Conservation (phyloP, 495 filamentous ascomycete species). For the Talaromyces wortmannii region DNA sequence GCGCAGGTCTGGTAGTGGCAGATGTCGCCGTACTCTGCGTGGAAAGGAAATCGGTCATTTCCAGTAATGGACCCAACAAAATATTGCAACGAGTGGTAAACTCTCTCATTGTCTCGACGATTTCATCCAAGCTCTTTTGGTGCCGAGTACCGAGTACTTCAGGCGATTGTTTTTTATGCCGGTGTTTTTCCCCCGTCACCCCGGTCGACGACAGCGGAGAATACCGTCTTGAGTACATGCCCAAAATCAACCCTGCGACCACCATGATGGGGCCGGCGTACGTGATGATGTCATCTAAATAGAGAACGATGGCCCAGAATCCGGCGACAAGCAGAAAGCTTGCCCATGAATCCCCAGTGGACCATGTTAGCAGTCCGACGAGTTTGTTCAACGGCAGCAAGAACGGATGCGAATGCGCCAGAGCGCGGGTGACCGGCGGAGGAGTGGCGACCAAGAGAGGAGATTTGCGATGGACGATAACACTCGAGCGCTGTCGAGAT, state of each 20-base stretch:
- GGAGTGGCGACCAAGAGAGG: slow-evolving; percentile 90
- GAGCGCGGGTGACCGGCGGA: slow-evolving; percentile 82
- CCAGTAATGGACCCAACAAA: slow-evolving; percentile 78
- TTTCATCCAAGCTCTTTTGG: slow-evolving; percentile 87
- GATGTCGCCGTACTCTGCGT: slow-evolving; percentile 87
- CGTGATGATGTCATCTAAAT: slow-evolving; percentile 74
- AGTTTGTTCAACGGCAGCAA: slow-evolving; percentile 78
- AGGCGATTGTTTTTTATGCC: slow-evolving; percentile 41
- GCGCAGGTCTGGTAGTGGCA: slow-evolving; percentile 84
- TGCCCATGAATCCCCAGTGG: slow-evolving; percentile 88
- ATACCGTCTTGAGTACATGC: slow-evolving; percentile 89
- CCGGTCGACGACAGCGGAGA: slow-evolving; percentile 81
- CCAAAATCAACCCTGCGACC: slow-evolving; percentile 71
- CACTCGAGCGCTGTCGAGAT: slow-evolving; percentile 74
- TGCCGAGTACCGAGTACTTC: slow-evolving; percentile 62
- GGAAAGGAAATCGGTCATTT: slow-evolving; percentile 87
- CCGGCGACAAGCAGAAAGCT: slow-evolving; percentile 79
- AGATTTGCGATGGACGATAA: slow-evolving; percentile 94
- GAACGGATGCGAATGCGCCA: slow-evolving; percentile 93
- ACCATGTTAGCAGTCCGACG: slow-evolving; percentile 85
- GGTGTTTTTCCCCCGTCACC: slow-evolving; percentile 57
- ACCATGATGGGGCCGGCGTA: slow-evolving; percentile 77
- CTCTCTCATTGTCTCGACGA: slow-evolving; percentile 81
- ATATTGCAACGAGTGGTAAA: slow-evolving; percentile 90
- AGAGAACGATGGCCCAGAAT: slow-evolving; percentile 83